Evolutionary conservation across 768 basidiomycete genomes (phyloP), one percentile per base, ranked within the genome.

Genomic region (Brasilioporus rufonigricans): DNA sequence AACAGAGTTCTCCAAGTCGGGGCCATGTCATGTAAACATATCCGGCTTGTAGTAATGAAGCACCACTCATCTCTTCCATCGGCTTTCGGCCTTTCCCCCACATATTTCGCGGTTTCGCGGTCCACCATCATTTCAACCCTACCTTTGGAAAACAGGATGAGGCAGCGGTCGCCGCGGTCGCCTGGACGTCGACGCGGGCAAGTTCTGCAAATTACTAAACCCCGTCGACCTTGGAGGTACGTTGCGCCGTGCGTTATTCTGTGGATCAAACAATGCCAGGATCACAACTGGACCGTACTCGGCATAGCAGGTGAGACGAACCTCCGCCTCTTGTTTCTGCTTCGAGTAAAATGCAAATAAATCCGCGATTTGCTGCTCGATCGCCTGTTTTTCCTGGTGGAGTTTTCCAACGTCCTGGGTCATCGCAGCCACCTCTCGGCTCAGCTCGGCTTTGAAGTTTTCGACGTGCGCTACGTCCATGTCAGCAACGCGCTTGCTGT

Each of bases 381-480:
- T 73, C 23, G 66, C 70, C 60, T 86, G 85, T 59, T 83, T 79
- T 67, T 89, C 86, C 39, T 77, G 76, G 59, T 88, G 83, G 19
- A 89, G 70, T 33, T 81, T 79, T 40, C 79, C 80, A 33, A 92
- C 84, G 61, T 93, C 90, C 53, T 85, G 78, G 7, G 87, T 86
- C 79, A 89, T 87, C 23, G 75, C 74, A 53, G 86, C 70, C 13
- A 93, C 90, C 64, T 93, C 91, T 39, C 82, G 77, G 46, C 83
- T 79, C 12, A 95, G 74, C 56, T 90, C 84, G 57, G 87, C 82
- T 74, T 91, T 94, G 74, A 94, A 89, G 64, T 93, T 85, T 60
- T 93, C 89, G 45, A 95, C 86, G 60, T 94, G 92, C 23, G 81
- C 91, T 92, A 61, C 5, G 53, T 29, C 44, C 26, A 14, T 21